Percentiles rank a stretch among this genome's conserved stretches.
Evolutionary conservation across 1,284 basidiomycete genomes (phyloP).

Genomic region (Phellinidium pouzarii): DNA sequence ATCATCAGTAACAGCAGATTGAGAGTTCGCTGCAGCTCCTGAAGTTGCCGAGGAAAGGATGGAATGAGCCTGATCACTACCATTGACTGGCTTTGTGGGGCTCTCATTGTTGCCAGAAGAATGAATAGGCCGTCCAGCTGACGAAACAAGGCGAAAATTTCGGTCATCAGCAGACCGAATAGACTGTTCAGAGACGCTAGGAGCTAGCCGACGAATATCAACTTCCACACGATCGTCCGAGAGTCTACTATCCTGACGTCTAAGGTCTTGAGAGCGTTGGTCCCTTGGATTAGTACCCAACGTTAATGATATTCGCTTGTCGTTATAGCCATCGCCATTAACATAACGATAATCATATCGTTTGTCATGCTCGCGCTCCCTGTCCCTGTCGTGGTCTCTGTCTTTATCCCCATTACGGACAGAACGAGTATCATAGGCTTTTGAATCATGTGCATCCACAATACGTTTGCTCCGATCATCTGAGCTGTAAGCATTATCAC

Average conservation of each 20-base stretch:
- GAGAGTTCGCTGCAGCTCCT: not conserved
- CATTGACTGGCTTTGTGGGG: not conserved
- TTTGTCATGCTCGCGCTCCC: conserved; percentile 1
- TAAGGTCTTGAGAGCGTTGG: not conserved
- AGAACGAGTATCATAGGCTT: not conserved
- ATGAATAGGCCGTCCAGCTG: not conserved
- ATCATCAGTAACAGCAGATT: conserved; percentile 1
- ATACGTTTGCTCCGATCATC: not conserved
- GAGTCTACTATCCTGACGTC: conserved; percentile 6
- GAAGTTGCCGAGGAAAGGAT: not conserved
- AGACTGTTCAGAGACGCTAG: conserved; percentile 4
- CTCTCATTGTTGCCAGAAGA: not conserved
- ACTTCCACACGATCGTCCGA: conserved; percentile 3
- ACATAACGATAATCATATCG: conserved; percentile 8
- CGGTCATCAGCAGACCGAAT: not conserved
- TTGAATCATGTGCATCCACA: conserved; percentile 3
- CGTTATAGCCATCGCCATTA: not conserved
- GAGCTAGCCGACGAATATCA: not conserved
- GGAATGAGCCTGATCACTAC: not conserved
- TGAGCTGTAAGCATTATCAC: not conserved
- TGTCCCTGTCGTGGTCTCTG: not conserved
- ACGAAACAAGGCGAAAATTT: not conserved
- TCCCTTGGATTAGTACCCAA: not conserved
- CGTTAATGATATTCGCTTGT: not conserved
- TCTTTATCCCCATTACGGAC: conserved; percentile 1